Conservation (phyloP, 176 grass and related monocot species). For the Oryza punctata region DNA sequence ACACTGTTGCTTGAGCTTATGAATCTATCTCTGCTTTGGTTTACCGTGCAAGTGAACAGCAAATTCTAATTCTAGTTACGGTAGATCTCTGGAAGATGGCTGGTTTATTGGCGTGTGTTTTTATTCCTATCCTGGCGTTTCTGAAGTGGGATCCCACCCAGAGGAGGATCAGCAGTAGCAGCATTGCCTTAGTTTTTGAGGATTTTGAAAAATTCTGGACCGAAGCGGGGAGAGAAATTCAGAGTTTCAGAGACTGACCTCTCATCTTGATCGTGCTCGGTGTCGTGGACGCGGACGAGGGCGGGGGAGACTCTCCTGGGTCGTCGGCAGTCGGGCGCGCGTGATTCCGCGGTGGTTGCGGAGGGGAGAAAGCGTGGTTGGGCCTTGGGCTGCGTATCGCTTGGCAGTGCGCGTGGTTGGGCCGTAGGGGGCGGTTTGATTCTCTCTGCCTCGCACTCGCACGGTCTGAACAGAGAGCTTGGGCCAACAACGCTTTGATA, state of each 20-base stretch:
- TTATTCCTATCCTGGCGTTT: not conserved
- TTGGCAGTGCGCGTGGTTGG: no score
- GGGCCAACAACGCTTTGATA: no score
- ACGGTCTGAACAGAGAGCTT: no score
- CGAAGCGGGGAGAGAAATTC: not conserved
- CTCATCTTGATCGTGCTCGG: not conserved
- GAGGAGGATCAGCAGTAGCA: not conserved
- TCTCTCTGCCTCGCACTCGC: no score
- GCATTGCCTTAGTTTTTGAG: not conserved
- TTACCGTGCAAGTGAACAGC: not conserved
- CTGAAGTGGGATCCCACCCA: not conserved
- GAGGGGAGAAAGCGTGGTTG: no score
- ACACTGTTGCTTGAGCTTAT: not conserved
- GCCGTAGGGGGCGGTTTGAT: no score
- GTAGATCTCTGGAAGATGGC: not conserved
- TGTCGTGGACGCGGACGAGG: no score
- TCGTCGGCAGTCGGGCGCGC: not conserved
- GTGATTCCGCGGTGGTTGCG: not conserved
- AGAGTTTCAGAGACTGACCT: conserved; percentile 2
- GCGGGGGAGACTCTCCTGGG: not conserved
- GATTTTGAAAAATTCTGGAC: not conserved
- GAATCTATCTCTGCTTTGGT: not conserved
- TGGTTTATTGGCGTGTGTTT: not conserved
- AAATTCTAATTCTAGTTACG: not conserved
- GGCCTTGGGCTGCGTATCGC: no score